Base-by-base conservation (phyloP, 2,329 filamentous ascomycete species). In the Ampelomyces quisqualis region DNA sequence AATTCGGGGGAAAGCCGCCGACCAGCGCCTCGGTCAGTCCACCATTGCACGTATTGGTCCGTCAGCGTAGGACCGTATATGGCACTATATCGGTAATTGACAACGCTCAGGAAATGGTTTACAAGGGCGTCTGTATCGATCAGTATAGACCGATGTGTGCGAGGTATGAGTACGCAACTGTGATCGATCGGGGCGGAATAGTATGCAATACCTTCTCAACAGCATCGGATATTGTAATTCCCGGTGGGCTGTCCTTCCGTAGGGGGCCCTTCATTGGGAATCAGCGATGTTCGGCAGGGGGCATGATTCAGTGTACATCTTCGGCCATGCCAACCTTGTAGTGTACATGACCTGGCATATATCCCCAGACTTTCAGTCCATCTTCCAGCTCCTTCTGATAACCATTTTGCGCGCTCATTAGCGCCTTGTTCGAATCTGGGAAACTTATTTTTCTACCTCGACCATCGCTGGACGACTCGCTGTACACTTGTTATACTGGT, bases 61-160 rank as follows among this genome's bases (percentile, higher is more conserved):
- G 69, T 68, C 28, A 76, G 73, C 2, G 68, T 68, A 3, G 71
- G 69, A 2, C 70, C 72, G 40, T 76, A 76, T 6, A 77, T 64
- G 26, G 67, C 57, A 43, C 70, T 75, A 45, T 76, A 76, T 20
- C 72, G 69, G 37, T 71, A 69, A 40, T 77, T 76, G 28, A 70
- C 67, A 4, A 68, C 65, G 31, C 58, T 61, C 6, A 77, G 59
- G 46, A 72, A 77, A 46, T 74, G 68, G 31, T 76, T 72, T 2
- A 77, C 64, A 11, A 77, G 62, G 2, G 68, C 61, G 42, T 77
- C 74, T 75, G 34, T 5, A 8, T 4, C 7, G 1, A 23, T 60
- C 18, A 55, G 47, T 21, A 5, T 24, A 21, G 1, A n/a, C 15
- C 11, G 7, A 9, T 18, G 5, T 7, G 13, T 13, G 11, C n/a